Percentiles rank a stretch among this genome's conserved stretches.
Evolutionary conservation across 2,329 filamentous ascomycete species (phyloP).

Genomic region (Fusarium pseudoanthophilum): DNA sequence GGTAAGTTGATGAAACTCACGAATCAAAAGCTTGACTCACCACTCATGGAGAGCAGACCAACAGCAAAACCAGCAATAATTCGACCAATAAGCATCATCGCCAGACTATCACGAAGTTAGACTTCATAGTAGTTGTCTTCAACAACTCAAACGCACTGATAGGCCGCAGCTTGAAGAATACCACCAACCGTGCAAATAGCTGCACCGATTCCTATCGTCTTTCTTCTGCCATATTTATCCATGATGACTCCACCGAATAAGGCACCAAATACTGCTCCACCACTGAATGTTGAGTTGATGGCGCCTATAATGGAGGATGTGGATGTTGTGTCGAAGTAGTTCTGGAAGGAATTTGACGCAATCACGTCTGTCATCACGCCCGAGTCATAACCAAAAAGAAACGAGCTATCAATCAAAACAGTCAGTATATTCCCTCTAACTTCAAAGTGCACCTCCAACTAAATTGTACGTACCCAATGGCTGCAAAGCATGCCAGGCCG

Average conservation of each 20-base stretch:
- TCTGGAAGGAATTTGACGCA: constrained; percentile 62
- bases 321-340: constrained; percentile 62
- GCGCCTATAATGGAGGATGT: constrained; percentile 59
- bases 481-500: constrained; percentile 53
- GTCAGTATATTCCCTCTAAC: background rate
- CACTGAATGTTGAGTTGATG: constrained; percentile 67
- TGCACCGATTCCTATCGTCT: constrained; percentile 64
- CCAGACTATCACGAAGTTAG: constrained; percentile 52
- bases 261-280: constrained; percentile 42
- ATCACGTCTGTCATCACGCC: constrained; percentile 60
- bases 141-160: constrained; percentile 30
- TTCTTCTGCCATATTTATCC: constrained; percentile 65
- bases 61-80: constrained; percentile 42
- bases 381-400: constrained; percentile 57
- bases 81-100: constrained; percentile 42
- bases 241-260: constrained; percentile 54
- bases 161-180: constrained; percentile 63
- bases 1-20: constrained; percentile 58
- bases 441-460: background rate
- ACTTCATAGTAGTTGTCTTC: constrained; percentile 52
- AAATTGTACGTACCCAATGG: constrained; percentile 50
- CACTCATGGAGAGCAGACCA: constrained; percentile 54
- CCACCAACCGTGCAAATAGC: constrained; percentile 63
- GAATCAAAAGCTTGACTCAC: constrained; percentile 10
- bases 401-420: constrained; percentile 43